Evolutionary conservation across 176 grass and related monocot species (phyloP).

Genomic region (Lolium perenne): DNA sequence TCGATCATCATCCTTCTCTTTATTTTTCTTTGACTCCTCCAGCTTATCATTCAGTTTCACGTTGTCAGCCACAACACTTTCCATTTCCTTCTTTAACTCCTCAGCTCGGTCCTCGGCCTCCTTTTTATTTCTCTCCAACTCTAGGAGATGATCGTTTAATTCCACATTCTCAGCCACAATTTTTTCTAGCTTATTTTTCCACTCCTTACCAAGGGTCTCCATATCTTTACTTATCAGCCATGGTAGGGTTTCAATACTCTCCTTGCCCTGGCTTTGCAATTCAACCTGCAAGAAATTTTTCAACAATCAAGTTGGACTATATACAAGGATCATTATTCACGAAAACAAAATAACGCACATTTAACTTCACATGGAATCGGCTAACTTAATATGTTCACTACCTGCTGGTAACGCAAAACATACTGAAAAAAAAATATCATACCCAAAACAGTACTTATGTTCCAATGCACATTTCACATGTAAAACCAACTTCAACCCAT

Average conservation of each 20-base stretch:
- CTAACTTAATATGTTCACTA: neutral
- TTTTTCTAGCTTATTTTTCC: neutral
- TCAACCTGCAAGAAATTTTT: neutral
- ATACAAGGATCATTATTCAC: neutral
- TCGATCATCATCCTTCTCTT: neutral
- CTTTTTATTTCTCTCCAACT: slow-evolving; percentile 1
- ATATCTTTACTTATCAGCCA: slow-evolving; percentile 11
- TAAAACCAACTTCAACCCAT: neutral
- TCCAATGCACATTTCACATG: neutral
- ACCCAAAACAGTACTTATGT: neutral
- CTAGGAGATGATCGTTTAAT: neutral
- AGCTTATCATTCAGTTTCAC: neutral
- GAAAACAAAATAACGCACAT: neutral
- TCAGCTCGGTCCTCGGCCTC: neutral
- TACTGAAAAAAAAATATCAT: neutral
- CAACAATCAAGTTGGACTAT: neutral
- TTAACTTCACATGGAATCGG: neutral
- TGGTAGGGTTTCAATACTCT: neutral
- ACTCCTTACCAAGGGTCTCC: neutral
- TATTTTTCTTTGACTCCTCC: neutral
- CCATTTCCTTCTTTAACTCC: neutral
- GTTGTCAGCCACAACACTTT: neutral
- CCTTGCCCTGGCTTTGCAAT: neutral
- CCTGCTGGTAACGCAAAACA: neutral
- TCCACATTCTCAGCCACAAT: neutral